phyloP scores from a whole-genome alignment of 768 basidiomycete species.

The Piloderma croceum region DNA sequence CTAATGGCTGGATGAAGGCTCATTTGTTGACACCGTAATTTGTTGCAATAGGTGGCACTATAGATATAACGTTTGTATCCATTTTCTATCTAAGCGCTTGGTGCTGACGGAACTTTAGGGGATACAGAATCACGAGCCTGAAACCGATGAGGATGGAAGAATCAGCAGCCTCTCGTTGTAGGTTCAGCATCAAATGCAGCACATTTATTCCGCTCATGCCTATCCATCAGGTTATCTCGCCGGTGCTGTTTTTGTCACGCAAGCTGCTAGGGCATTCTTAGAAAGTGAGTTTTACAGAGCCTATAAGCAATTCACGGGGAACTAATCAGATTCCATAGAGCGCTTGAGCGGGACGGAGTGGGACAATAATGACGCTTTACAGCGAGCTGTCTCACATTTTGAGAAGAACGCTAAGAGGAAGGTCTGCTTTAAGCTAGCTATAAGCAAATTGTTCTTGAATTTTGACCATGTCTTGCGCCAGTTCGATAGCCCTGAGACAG shows the following conservation, averaged over 20 bases:
- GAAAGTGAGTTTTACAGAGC: slow-evolving; percentile 1
- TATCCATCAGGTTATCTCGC: slow-evolving; percentile 14
- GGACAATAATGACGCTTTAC: slow-evolving; percentile 13
- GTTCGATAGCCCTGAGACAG: slow-evolving; percentile 11
- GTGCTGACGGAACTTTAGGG: slow-evolving; percentile 3
- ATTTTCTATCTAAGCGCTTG: neutral
- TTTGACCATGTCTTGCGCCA: no score
- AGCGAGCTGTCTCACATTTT: slow-evolving; percentile 15
- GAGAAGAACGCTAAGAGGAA: slow-evolving; percentile 20
- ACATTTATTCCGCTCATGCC: neutral
- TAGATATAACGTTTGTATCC: slow-evolving; percentile 15
- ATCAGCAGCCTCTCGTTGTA: slow-evolving; percentile 15
- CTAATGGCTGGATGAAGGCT: neutral
- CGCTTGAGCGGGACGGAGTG: slow-evolving; percentile 14
- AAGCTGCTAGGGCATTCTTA: slow-evolving; percentile 14
- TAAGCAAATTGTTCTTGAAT: no score
- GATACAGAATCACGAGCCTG: slow-evolving; percentile 13
- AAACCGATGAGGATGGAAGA: slow-evolving; percentile 4
- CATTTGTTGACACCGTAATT: no score
- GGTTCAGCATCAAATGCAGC: slow-evolving; percentile 1
- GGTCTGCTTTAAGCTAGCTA: slow-evolving; percentile 2
- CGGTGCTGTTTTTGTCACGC: slow-evolving; percentile 17
- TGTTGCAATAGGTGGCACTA: slow-evolving; percentile 11
- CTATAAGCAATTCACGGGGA: neutral
- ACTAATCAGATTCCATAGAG: neutral